These are phyloP conservation scores for Hippophae gyantsensis DNA, from an alignment of 306 rosid species.

Conservation along the genomic window DNA sequence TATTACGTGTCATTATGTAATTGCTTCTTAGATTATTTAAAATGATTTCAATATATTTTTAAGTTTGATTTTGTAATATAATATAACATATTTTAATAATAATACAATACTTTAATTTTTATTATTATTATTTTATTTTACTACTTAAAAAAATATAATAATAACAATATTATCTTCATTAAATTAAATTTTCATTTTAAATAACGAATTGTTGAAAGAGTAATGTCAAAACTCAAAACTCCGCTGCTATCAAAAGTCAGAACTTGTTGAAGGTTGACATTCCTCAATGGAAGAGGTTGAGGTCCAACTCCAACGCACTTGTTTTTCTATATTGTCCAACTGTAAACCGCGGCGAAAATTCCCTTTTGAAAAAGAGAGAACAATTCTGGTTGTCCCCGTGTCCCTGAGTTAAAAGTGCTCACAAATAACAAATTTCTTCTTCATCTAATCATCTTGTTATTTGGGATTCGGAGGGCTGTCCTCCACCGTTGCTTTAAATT, in stretches of 20 bases:
- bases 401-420: conserved; percentile 18
- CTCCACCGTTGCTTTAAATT: conserved; percentile 53
- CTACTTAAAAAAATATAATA: too few species aligned
- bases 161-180: too few species aligned
- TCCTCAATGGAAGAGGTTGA: too few species aligned
- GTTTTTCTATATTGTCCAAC: neutral
- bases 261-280: neutral
- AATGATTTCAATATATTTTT: too few species aligned
- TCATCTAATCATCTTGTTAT: conserved; percentile 3
- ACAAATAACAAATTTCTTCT: conserved; percentile 10
- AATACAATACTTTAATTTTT: too few species aligned
- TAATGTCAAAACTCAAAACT: neutral
- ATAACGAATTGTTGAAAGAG: too few species aligned
- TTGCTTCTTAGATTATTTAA: too few species aligned
- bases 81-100: too few species aligned
- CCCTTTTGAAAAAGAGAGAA: conserved; percentile 1
- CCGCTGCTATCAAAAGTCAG: neutral
- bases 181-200: too few species aligned
- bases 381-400: neutral
- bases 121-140: too few species aligned
- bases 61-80: too few species aligned
- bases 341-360: neutral
- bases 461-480: conserved; percentile 22
- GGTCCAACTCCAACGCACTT: neutral
- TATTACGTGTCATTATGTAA: too few species aligned